Conservation (phyloP, 805 yeast genomes). For the Kodamaea leandrae region DNA sequence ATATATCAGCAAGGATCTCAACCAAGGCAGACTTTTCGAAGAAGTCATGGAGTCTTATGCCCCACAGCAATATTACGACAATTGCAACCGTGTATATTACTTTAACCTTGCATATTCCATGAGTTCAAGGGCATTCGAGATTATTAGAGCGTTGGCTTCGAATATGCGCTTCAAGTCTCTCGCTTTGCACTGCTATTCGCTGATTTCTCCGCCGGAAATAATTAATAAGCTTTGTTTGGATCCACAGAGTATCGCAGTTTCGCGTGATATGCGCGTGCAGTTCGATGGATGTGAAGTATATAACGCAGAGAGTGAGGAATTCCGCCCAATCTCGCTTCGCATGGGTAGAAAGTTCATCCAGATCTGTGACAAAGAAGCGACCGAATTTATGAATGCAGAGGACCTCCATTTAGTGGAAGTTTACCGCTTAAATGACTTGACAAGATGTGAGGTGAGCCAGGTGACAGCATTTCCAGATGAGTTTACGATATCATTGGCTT, state of each 20-base stretch:
- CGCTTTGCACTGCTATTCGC: conserved; percentile 24
- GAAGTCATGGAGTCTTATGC: conserved; percentile 41
- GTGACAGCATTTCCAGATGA: conserved; percentile 29
- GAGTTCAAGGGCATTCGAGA: conserved; percentile 14
- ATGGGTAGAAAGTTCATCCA: conserved; percentile 72
- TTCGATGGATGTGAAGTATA: conserved; percentile 43
- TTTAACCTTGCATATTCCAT: conserved; percentile 42
- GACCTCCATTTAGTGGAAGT: conserved; percentile 36
- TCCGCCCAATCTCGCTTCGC: conserved; percentile 58
- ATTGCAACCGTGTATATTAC: conserved; percentile 54
- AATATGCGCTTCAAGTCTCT: conserved; percentile 1
- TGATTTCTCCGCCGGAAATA: conserved; percentile 32
- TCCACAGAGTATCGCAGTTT: conserved; percentile 31
- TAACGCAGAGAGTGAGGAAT: conserved; percentile 47
- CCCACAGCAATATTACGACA: conserved; percentile 50
- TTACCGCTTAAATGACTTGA: conserved; percentile 30
- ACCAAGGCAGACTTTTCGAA: conserved; percentile 27
- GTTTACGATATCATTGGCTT: conserved; percentile 33
- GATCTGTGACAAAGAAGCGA: conserved; percentile 28
- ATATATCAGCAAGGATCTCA: conserved; percentile 30
- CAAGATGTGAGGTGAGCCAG: conserved; percentile 34
- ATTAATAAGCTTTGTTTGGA: conserved; percentile 36
- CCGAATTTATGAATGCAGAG: conserved; percentile 18
- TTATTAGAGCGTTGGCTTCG: conserved; percentile 22
- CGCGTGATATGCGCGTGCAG: conserved; percentile 35